phyloP scores from a whole-genome alignment of 1,284 basidiomycete genomes.

The Leccinum subrobustum region DNA sequence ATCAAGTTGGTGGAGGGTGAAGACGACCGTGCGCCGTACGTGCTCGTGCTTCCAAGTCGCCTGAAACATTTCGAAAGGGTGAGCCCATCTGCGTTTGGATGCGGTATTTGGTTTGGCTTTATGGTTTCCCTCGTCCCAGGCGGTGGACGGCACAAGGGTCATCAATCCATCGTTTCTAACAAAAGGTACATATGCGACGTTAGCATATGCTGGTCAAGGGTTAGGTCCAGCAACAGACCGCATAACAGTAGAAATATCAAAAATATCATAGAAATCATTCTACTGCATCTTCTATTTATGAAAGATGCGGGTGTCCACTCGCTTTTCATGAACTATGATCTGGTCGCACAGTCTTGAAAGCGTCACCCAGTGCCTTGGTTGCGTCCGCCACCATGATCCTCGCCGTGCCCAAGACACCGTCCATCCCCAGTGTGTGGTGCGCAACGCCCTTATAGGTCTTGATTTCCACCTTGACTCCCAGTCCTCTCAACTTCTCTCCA shows the following conservation, averaged over 20 bases:
- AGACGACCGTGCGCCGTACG: constrained; percentile 64
- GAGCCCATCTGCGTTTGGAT: constrained; percentile 14
- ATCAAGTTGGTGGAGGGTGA: constrained; percentile 46
- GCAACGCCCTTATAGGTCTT: constrained; percentile 60
- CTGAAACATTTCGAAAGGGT: constrained; percentile 88
- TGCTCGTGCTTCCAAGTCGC: constrained; percentile 82
- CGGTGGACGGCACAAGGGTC: constrained; percentile 62
- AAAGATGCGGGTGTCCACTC: background rate
- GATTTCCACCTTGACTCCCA: constrained; percentile 54
- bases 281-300: background rate
- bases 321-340: background rate
- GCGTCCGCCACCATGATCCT: constrained; percentile 56
- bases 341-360: constrained; percentile 33
- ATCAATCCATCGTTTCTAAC: constrained; percentile 73
- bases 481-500: constrained; percentile 54
- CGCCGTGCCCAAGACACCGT: constrained; percentile 55
- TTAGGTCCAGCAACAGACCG: constrained; percentile 36
- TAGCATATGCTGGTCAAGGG: constrained; percentile 38
- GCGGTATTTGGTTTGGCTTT: background rate
- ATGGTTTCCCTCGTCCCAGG: constrained; percentile 35
- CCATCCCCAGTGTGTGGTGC: constrained; percentile 71
- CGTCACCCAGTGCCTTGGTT: constrained; percentile 44
- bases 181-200: constrained; percentile 53
- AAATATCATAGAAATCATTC: constrained; percentile 19
- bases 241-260: constrained; percentile 35